These are phyloP conservation scores for Penicillium janthinellum DNA, from an alignment of 2,329 filamentous ascomycete species.

Conservation along the genomic window DNA sequence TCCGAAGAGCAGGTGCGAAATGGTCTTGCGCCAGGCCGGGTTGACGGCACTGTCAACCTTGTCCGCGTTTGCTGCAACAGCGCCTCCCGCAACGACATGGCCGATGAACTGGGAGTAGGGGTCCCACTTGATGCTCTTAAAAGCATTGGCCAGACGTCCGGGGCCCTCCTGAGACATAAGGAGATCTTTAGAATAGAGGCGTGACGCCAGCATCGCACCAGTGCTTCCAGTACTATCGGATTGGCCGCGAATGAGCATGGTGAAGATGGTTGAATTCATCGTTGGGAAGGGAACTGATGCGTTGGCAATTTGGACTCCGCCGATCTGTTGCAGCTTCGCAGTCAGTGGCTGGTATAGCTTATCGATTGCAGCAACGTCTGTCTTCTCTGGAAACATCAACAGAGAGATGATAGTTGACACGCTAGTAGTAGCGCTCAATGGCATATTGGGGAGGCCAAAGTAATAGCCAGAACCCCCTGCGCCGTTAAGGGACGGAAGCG, in stretches of 20 bases:
- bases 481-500: conserved; percentile 50
- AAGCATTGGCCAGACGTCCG: conserved; percentile 12
- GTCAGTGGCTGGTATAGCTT: conserved; percentile 24
- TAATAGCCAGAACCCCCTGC: conserved; percentile 45
- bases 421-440: conserved; percentile 32
- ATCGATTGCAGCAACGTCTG: conserved; percentile 21
- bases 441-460: conserved; percentile 37
- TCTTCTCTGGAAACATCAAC: conserved; percentile 31
- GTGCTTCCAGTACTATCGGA: conserved; percentile 27
- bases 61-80: conserved; percentile 38
- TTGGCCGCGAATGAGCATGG: conserved; percentile 22
- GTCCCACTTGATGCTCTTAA: conserved; percentile 21
- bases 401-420: conserved; percentile 17
- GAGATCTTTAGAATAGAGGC: conserved; percentile 38
- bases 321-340: conserved; percentile 17
- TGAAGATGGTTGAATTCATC: conserved; percentile 21
- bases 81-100: conserved; percentile 38
- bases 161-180: conserved; percentile 25
- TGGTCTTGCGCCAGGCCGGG: conserved; percentile 47
- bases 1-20: conserved; percentile 40
- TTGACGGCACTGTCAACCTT: conserved; percentile 47
- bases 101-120: conserved; percentile 29
- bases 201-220: conserved; percentile 29
- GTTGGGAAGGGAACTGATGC: conserved; percentile 22
- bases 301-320: conserved; percentile 22